phyloP scores from a whole-genome alignment of 768 basidiomycete genomes.

The Lentinula sp. region DNA sequence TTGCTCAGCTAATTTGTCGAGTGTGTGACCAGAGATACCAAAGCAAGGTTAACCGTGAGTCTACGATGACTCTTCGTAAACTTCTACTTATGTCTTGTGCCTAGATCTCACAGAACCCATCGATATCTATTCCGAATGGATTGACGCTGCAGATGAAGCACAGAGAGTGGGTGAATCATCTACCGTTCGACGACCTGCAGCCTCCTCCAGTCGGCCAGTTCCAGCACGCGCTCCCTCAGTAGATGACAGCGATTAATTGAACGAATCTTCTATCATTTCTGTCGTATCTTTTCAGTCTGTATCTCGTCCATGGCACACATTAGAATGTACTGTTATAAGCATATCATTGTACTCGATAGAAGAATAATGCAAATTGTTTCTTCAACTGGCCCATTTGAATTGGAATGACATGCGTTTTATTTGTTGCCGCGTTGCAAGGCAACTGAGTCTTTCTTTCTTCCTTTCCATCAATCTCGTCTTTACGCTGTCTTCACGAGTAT shows the following conservation, averaged over 20 bases:
- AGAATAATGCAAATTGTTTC: not conserved
- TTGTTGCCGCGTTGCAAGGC: constrained; percentile 6
- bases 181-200: constrained; percentile 43
- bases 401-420: not conserved
- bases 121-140: constrained; percentile 90
- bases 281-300: not conserved
- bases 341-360: not conserved
- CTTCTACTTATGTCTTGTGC: constrained; percentile 4
- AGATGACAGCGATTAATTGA: constrained; percentile 47
- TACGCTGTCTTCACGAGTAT: not conserved
- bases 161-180: constrained; percentile 46
- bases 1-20: constrained; percentile 75
- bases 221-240: constrained; percentile 28
- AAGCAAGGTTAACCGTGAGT: constrained; percentile 80
- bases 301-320: not conserved
- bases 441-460: constrained; percentile 14
- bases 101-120: constrained; percentile 82
- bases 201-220: constrained; percentile 54
- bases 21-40: constrained; percentile 86
- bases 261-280: not conserved
- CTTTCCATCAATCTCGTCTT: not conserved
- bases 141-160: constrained; percentile 82
- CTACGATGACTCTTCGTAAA: constrained; percentile 10
- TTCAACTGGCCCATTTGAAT: not conserved
- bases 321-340: not conserved